Evolutionary conservation across 768 basidiomycete genomes (phyloP), one percentile per base, ranked within the genome.

Genomic region (Crassisporium funariophilum): DNA sequence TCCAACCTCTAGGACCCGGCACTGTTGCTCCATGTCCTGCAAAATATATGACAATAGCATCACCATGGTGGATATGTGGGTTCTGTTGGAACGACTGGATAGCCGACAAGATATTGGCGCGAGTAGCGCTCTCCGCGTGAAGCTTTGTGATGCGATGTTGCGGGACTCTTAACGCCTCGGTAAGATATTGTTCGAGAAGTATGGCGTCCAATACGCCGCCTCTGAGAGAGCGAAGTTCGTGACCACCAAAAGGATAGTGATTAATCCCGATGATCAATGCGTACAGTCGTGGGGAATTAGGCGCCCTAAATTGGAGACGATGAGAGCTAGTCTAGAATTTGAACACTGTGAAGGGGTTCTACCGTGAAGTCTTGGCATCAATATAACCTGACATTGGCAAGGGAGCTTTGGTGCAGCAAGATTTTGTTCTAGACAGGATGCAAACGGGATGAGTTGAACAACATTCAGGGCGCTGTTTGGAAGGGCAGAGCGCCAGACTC

Each of bases 1-100:
- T 10, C 29, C 29, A 31, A 11, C 29, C 29, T 11, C 2, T 61
- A 42, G 82, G 81, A 12, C 77, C 73, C 19, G 67, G 62, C 29
- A 77, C 57, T 42, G 63, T 69, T 54, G 75, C 77, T 20, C 83
- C 83, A 55, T 85, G 82, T 9, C 83, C 83, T 21, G 83, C 79
- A 55, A 80, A 85, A 52, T 81, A 85, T 44, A 85, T 61, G 50
- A 85, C 53, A 24, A 85, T 71, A 29, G 83, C 75, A 48, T 84
- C 82, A 22, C 76, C 82, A 19, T 55, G 61, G 23, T 73, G 66
- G 43, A 85, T 81, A 19, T 59, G 59, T 4, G 74, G 62, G 53
- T 85, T 81, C 55, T 76, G 75, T 46, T 76, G 65, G 33, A 83
- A 72, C 49, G 78, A 75, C 12, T 60, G 60, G 62, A 75, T 71